phyloP scores from a whole-genome alignment of 192 early-diverging fungal genomes.

The Ambispora gerdemannii region DNA sequence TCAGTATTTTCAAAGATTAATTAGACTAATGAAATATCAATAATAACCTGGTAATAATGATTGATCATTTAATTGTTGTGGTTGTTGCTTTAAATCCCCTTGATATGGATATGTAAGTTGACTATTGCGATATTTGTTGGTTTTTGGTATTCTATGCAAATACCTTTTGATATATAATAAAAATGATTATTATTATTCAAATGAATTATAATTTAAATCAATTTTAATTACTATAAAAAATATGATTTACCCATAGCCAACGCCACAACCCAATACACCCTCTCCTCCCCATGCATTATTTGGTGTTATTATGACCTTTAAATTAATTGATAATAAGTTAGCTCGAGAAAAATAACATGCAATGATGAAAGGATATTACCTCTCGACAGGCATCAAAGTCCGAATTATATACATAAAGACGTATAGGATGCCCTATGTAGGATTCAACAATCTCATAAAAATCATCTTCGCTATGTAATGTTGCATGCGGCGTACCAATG shows the following conservation, averaged over 20 bases:
- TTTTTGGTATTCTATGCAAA: conserved; percentile 32
- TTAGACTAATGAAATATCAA: too few relatives aligned
- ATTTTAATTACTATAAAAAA: background rate
- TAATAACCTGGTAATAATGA: too few relatives aligned
- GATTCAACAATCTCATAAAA: conserved; percentile 62
- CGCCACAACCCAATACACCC: conserved; percentile 68
- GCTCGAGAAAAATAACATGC: background rate
- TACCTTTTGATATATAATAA: background rate
- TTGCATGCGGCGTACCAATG: conserved; percentile 63
- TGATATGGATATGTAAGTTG: too few relatives aligned
- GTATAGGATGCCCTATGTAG: conserved; percentile 55
- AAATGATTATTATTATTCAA: background rate
- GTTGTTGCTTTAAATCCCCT: too few relatives aligned
- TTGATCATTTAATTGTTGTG: too few relatives aligned
- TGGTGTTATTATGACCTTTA: conserved; percentile 65
- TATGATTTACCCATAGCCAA: conserved; percentile 60
- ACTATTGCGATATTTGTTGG: conserved; percentile 13
- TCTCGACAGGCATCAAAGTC: conserved; percentile 61
- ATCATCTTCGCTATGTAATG: conserved; percentile 60
- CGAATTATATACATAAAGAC: conserved; percentile 67
- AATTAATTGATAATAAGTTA: background rate
- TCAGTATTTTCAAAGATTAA: too few relatives aligned
- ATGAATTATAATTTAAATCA: background rate
- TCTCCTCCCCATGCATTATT: conserved; percentile 67
- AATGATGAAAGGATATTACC: conserved; percentile 26